Conservation (phyloP, 371 early-diverging fungal genomes). For the Massospora cicadina region DNA sequence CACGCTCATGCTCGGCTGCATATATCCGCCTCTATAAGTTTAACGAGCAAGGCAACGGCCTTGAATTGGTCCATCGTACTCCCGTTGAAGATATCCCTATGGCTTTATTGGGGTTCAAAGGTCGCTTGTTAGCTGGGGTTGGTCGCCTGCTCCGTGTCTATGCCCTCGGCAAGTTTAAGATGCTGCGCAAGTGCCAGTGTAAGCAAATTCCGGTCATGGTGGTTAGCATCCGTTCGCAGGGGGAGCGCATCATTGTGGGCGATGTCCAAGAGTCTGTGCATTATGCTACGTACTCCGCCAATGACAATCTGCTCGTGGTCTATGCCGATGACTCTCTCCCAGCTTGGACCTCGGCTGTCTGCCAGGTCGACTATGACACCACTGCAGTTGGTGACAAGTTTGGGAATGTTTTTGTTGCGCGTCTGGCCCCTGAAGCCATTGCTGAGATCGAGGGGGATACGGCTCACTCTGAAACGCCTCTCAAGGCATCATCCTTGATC, state of each 20-base stretch:
- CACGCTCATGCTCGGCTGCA: conserved; percentile 49
- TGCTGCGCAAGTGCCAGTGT: conserved; percentile 76
- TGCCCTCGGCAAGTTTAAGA: conserved; percentile 76
- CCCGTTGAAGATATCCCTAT: conserved; percentile 69
- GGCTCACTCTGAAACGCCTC: background rate
- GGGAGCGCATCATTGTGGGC: conserved; percentile 64
- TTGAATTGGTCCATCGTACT: conserved; percentile 71
- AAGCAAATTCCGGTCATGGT: conserved; percentile 53
- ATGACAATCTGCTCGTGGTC: conserved; percentile 62
- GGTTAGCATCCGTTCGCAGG: conserved; percentile 57
- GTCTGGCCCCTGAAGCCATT: conserved; percentile 41
- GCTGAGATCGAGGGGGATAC: conserved; percentile 67
- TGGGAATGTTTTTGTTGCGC: conserved; percentile 72
- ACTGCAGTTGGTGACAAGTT: conserved; percentile 89
- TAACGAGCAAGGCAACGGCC: conserved; percentile 29
- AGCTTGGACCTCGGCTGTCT: conserved; percentile 61
- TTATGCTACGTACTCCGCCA: conserved; percentile 49
- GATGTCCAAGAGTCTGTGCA: conserved; percentile 81
- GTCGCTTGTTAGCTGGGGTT: conserved; percentile 71
- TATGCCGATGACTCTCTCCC: conserved; percentile 91
- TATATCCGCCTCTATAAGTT: conserved; percentile 60
- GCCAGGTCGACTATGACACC: conserved; percentile 84
- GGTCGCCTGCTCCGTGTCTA: conserved; percentile 79
- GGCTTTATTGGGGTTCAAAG: conserved; percentile 74
- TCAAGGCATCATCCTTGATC: background rate